Evolutionary conservation across 768 basidiomycete genomes (phyloP), one percentile per base, ranked within the genome.

Genomic region (Rhodotorula paludigena): DNA sequence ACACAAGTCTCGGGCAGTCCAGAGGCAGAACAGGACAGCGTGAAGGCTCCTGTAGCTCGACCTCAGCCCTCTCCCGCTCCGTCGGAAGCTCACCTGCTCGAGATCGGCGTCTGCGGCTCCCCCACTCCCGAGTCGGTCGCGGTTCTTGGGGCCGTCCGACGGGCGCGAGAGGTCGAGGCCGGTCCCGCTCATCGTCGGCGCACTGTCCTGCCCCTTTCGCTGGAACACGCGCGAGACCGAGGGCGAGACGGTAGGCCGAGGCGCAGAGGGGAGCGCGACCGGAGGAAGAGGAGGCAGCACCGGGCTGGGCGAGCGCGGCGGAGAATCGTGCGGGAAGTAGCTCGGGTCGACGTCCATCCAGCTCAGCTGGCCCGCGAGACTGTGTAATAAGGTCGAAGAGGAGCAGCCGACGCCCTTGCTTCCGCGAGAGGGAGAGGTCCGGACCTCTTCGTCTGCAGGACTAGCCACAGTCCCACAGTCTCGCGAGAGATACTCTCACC

Each of bases 151-250:
- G 55, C 39, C 35, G 30, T 10, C 32, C 35, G 52, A 35, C 25
- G 38, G 49, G n/a, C n/a, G 44, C 4, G n/a, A 44, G 32, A 57
- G 49, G 32, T 66, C 64, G 30, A 66, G 44, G 20, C 64, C 58
- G 3, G 45, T 18, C 32, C 49, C 49, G 32, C 32, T 38, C 39
- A 56, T 58, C 23, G 33, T 20, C 7, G 55, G 55, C 0, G 55
- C 39, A 0, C 4, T 20, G 42, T 52, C 51, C 25, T 36, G 5
- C 33, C 47, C 32, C 44, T 49, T 47, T 45, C 39, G 58, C 32
- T 66, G 42, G 52, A 66, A 66, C 30, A 66, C 64, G 23, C 64
- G 58, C 51, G 68, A 64, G 23, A 45, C 42, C 5, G 63, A 33
- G 15, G 63, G 68, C 1, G 63, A 64, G 20, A 69, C 44, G 9